These are phyloP conservation scores for Arthrinium puccinioides DNA, from an alignment of 2,329 filamentous ascomycete species.

Conservation along the genomic window DNA sequence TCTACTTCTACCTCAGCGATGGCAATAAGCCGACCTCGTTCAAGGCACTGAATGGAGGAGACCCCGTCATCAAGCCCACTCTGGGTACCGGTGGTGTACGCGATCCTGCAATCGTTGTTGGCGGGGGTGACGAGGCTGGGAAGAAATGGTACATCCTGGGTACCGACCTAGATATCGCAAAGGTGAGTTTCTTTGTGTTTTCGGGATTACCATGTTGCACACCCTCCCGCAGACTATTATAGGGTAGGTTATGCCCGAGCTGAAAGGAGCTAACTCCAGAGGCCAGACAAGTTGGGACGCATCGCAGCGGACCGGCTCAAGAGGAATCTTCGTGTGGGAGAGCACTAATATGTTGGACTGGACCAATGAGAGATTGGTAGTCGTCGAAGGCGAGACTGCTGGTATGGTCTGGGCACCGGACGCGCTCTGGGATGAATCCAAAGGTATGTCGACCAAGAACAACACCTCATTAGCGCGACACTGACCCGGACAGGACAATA, in stretches of 20 bases:
- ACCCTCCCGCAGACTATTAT: too few species aligned
- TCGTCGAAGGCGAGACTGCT: constrained; percentile 43
- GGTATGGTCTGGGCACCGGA: constrained; percentile 54
- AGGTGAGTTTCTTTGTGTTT: constrained; percentile 18
- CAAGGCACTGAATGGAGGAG: constrained; percentile 38
- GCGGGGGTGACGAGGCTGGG: constrained; percentile 36
- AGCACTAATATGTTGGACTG: constrained; percentile 43
- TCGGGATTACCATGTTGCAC: too few species aligned
- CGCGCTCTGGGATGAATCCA: constrained; percentile 42
- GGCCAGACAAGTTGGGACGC: constrained; percentile 47
- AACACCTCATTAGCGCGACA: too few species aligned
- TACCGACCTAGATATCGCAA: constrained; percentile 45
- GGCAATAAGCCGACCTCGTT: constrained; percentile 43
- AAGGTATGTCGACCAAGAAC: constrained; percentile 19
- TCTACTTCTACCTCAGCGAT: constrained; percentile 47
- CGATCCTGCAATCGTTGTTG: constrained; percentile 41
- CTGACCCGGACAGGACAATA: constrained; percentile 27
- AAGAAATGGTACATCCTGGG: constrained; percentile 50
- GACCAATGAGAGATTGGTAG: constrained; percentile 37
- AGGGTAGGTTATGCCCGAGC: neutral
- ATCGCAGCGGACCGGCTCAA: constrained; percentile 41
- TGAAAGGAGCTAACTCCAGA: neutral
- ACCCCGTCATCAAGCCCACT: constrained; percentile 39
- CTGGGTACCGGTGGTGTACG: constrained; percentile 44
- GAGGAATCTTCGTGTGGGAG: constrained; percentile 49